Base-by-base conservation (phyloP, 2,329 filamentous ascomycete genomes). In the Aureobasidium sp. region DNA sequence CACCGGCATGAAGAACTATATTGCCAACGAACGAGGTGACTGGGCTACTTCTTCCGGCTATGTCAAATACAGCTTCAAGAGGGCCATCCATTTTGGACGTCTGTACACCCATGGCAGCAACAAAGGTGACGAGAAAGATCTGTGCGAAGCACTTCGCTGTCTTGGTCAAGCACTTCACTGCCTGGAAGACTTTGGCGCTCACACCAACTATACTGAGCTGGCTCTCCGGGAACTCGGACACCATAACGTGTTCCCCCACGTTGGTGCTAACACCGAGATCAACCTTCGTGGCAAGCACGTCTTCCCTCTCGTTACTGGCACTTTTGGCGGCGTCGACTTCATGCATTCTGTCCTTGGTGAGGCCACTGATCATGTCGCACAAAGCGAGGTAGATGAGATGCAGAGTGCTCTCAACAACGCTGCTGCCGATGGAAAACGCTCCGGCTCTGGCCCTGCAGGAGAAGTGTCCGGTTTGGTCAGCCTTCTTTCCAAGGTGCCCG, bases 241-340 rank as follows among this genome's bases (percentile, higher is more conserved):
- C 70, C 75, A 72, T 5, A 79, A 87, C 56, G 72, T 95, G 56
- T 96, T 96, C 68, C 88, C 91, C 22, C 90, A 95, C 64, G 88
- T 93, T 52, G 91, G 91, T 30, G 78, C 82, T 55, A 72, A 80
- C 61, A 89, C 89, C n/a, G 73, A 75, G 63, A 74, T 95, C 24
- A 74, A 80, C 40, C 76, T 96, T 24, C 74, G 78, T 29, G 89
- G 86, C 39, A 84, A 80, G 54, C 76, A 77, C 19, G 87, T 95
- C 56, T 95, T 86, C 62, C 90, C 90, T 6, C 74, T 91, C 57
- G 79, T 95, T 39, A 96, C 90, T 1, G 90, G 91, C 56, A 96
- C 90, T 6, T 96, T 96, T 69, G 90, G 90, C 57, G 90, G 90
- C 58, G 90, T 95, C 12, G 91, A 96, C 64, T 96, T 96, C 71